Percentiles rank a stretch among this genome's conserved stretches.
Conservation (phyloP, 2,329 filamentous ascomycete genomes). For the Diaporthe citri region DNA sequence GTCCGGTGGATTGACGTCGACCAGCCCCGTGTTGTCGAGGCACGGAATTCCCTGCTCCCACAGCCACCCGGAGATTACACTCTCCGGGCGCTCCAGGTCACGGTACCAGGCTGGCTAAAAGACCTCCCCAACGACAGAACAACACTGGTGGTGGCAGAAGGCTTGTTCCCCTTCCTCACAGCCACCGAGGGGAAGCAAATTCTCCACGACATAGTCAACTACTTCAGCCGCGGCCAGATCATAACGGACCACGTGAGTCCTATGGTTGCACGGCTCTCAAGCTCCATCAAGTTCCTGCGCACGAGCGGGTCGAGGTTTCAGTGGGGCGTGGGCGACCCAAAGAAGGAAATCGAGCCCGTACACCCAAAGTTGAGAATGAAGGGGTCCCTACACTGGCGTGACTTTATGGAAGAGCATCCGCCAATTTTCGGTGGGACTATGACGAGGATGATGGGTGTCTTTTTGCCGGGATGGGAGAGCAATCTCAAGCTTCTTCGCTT, state of each 20-base stretch:
- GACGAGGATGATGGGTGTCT: constrained; percentile 7
- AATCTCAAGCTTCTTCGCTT: constrained; percentile 23
- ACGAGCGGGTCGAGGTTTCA: constrained; percentile 12
- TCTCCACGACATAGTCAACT: constrained; percentile 13
- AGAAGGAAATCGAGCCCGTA: constrained; percentile 12
- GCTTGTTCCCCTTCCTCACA: neutral
- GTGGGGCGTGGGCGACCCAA: constrained; percentile 22
- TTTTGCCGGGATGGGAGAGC: constrained; percentile 14
- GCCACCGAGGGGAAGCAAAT: neutral
- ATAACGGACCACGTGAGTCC: constrained; percentile 15
- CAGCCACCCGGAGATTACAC: constrained; percentile 28
- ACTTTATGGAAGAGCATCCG: constrained; percentile 32
- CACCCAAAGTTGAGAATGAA: constrained; percentile 28
- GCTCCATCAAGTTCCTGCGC: constrained; percentile 23
- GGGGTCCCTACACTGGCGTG: constrained; percentile 23
- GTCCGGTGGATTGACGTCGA: constrained; percentile 40
- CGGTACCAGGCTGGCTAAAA: constrained; percentile 25
- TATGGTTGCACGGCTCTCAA: constrained; percentile 1
- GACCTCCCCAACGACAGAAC: constrained; percentile 30
- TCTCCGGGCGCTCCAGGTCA: constrained; percentile 29
- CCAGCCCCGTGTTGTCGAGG: constrained; percentile 32
- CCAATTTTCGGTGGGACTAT: constrained; percentile 13
- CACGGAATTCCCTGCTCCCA: constrained; percentile 25
- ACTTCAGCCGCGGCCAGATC: constrained; percentile 11
- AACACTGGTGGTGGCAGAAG: constrained; percentile 22